A percentile compares a stretch with the other conserved stretches of the same genome.
These are phyloP conservation scores for Niveomyces coronatus DNA, from an alignment of 2,329 filamentous ascomycete species.

Conservation along the genomic window DNA sequence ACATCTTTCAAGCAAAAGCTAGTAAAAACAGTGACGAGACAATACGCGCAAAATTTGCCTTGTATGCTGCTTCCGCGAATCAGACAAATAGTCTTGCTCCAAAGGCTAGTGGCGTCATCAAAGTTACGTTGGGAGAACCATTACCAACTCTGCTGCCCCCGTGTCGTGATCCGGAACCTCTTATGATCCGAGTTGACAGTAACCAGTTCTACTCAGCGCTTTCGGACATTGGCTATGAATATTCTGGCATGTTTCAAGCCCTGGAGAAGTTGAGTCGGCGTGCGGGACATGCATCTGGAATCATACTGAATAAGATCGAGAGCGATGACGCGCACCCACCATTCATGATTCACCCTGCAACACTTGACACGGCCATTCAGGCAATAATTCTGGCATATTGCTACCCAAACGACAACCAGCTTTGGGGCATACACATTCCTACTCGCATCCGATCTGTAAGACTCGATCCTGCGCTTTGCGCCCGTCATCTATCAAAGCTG, in stretches of 20 bases:
- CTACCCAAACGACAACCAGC: not conserved
- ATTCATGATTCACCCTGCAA: not conserved
- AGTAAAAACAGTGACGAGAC: not conserved
- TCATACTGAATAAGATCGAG: not conserved
- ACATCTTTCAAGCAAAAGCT: not conserved
- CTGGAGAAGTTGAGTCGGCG: not conserved
- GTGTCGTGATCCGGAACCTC: not conserved
- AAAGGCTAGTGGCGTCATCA: not conserved
- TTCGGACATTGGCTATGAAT: not conserved
- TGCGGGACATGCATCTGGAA: not conserved
- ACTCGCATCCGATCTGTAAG: not conserved
- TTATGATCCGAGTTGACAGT: not conserved
- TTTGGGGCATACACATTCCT: not conserved
- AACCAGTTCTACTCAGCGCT: not conserved
- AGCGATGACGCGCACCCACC: not conserved
- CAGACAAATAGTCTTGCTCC: not conserved
- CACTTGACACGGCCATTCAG: not conserved
- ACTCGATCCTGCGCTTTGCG: not conserved
- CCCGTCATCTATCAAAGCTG: not conserved
- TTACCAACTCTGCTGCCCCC: not conserved
- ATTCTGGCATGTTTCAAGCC: not conserved
- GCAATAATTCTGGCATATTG: not conserved
- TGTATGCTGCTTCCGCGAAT: not conserved
- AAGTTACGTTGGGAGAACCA: not conserved
- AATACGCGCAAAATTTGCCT: not conserved